These are phyloP conservation scores for Cinnamomum micranthum DNA, from an alignment of 164 flowering plant genomes.

Conservation along the genomic window DNA sequence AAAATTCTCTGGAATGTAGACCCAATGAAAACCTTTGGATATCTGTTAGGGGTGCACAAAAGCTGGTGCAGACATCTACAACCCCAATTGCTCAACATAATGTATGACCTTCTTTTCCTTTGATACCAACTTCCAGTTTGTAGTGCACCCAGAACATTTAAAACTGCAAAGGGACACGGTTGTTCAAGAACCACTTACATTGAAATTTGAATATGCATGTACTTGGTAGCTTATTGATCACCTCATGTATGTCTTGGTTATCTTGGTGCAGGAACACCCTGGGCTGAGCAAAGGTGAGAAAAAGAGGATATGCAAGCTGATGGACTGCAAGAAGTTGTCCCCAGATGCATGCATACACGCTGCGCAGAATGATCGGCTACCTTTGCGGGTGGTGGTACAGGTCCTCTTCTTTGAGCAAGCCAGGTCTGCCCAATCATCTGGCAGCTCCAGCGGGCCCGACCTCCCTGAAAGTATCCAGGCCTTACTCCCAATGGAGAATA, in stretches of 20 bases:
- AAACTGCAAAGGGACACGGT: background rate
- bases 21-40: too few species aligned
- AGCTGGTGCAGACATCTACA: too few species aligned
- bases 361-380: slow-evolving; percentile 92
- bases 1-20: too few species aligned
- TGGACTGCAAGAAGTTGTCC: slow-evolving; percentile 94
- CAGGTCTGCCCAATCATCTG: slow-evolving; percentile 48
- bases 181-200: background rate
- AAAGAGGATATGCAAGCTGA: slow-evolving; percentile 77
- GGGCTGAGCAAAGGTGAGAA: slow-evolving; percentile 76
- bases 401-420: slow-evolving; percentile 96
- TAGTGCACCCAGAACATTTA: background rate
- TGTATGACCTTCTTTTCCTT: background rate
- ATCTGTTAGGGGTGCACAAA: too few species aligned
- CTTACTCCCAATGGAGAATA: slow-evolving; percentile 29
- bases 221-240: background rate
- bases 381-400: slow-evolving; percentile 80
- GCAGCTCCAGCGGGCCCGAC: slow-evolving; percentile 44
- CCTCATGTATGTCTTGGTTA: background rate
- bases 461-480: slow-evolving; percentile 46
- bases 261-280: slow-evolving; percentile 67
- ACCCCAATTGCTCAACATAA: background rate
- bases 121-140: background rate
- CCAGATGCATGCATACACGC: slow-evolving; percentile 93
- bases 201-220: background rate